Evolutionary conservation across 257 asterid species (phyloP), one percentile per base, ranked within the genome.

Genomic region (Lavandula angustifolia): DNA sequence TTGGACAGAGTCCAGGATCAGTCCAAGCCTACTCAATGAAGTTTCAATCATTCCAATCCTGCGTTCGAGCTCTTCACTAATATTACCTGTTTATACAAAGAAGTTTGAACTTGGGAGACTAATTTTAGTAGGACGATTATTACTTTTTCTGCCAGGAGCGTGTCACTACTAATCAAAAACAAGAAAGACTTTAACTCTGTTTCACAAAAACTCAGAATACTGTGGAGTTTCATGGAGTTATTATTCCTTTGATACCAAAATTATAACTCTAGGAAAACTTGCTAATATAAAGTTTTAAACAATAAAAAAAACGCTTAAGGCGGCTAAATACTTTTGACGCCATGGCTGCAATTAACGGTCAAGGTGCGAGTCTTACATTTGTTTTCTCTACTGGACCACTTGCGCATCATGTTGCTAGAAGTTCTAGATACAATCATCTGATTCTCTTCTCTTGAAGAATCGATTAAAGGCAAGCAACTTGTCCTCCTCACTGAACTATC

Each of bases 1-100:
- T 77, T 94, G 99, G 68, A 90, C 73, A 57, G 95, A 87, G 76
- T 94, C 96, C 89, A 90, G 60, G 63, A 87, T 79, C 84, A 87
- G 81, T 65, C 91, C 95, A 49, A 82, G 73, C 82, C 92, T 86
- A 81, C 84, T 85, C 70, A 90, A 69, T 52, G 92, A 85, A 71
- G 89, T 88, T 79, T 94, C 99, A 37, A 90, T 75, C 84, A 79
- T 75, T 64, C 95, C 95, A 61, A 94, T 78, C 77, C 84, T 86
- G 82, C 81, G 96, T 60, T 87, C 96, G 50, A 92, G 84, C 73
- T 89, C 94, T 86, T 87, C 94, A 58, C 74, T 85, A 46, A 68
- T 71, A 75, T 87, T 89, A 77, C 86, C 96, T 90, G 89, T 71
- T 60, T 56, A 69, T 42, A 22, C 52, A 75, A 70, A 75, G 51